Conservation (phyloP, 129 eudicot genomes). For the Helianthus tuberosus region DNA sequence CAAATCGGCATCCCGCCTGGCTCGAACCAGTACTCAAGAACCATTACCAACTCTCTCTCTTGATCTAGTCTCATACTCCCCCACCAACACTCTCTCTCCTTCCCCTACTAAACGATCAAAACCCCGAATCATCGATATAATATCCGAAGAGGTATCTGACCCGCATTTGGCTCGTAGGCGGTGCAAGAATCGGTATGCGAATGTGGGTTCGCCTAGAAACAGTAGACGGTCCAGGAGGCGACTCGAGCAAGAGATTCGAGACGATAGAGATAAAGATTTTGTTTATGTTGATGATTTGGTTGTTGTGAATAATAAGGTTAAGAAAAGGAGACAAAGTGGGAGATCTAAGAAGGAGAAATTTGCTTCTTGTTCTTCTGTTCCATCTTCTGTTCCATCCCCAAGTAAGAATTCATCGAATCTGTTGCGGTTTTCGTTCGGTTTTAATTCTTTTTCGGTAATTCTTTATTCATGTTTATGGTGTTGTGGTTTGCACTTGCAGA, state of each 20-base stretch:
- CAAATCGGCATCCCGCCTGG: slow-evolving; percentile 75
- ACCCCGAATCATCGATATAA: slow-evolving; percentile 46
- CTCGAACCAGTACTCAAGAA: slow-evolving; percentile 49
- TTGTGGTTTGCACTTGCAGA: slow-evolving; percentile 44
- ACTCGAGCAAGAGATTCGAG: slow-evolving; percentile 57
- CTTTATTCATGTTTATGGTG: slow-evolving; percentile 11
- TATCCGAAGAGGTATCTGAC: slow-evolving; percentile 48
- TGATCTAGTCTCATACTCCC: slow-evolving; percentile 61
- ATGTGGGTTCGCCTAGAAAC: slow-evolving; percentile 62
- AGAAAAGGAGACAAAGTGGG: slow-evolving; percentile 66
- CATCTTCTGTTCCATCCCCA: too few relatives aligned
- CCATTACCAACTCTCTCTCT: slow-evolving; percentile 53
- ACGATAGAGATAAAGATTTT: slow-evolving; percentile 63
- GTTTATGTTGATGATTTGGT: slow-evolving; percentile 53
- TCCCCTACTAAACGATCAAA: slow-evolving; percentile 64
- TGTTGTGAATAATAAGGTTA: slow-evolving; percentile 42
- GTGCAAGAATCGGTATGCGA: slow-evolving; percentile 45
- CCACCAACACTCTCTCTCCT: slow-evolving; percentile 63
- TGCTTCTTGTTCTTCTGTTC: slow-evolving; percentile 37
- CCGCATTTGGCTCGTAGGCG: slow-evolving; percentile 46
- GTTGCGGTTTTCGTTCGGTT: background rate
- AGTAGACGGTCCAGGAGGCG: slow-evolving; percentile 65
- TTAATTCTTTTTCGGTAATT: background rate
- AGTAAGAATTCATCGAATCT: slow-evolving; percentile 41
- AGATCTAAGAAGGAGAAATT: slow-evolving; percentile 64